phyloP scores from a whole-genome alignment of 306 rosid genomes.

The Rosa multiflora region DNA sequence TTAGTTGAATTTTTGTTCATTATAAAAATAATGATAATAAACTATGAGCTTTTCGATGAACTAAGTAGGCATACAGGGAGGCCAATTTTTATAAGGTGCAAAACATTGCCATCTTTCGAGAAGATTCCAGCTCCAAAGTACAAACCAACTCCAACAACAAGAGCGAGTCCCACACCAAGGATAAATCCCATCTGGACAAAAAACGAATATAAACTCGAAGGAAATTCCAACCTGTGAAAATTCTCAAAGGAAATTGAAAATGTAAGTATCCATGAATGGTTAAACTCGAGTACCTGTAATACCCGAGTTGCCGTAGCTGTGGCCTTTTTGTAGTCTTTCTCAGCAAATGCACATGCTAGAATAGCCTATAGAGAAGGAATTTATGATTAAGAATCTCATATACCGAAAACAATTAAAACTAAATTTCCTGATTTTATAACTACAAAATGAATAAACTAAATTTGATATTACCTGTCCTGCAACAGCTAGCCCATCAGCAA shows the following conservation, averaged over 20 bases:
- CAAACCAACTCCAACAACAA: constrained; percentile 70
- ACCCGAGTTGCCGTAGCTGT: constrained; percentile 55
- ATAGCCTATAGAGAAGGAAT: constrained; percentile 54
- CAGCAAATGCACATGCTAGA: constrained; percentile 84
- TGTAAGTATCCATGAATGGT: not conserved
- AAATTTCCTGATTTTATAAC: not conserved
- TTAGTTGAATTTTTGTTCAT: not conserved
- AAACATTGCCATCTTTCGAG: constrained; percentile 58
- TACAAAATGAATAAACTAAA: not conserved
- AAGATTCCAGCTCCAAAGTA: constrained; percentile 81
- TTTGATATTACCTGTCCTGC: constrained; percentile 68
- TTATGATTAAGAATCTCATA: not conserved
- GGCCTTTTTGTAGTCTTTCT: constrained; percentile 69
- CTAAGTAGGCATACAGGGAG: constrained; percentile 53
- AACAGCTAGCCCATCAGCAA: constrained; percentile 90
- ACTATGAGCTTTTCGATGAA: not conserved
- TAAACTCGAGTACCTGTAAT: constrained; percentile 42
- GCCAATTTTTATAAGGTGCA: constrained; percentile 68
- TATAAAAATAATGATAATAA: too few species aligned
- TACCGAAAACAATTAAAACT: too few species aligned
- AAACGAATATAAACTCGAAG: not conserved
- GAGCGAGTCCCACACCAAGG: constrained; percentile 71
- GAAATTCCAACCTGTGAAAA: not conserved
- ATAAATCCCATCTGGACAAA: constrained; percentile 69
- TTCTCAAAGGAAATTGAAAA: not conserved